Base-by-base conservation (phyloP, 2,329 filamentous ascomycete genomes). In the Diaporthe eres region DNA sequence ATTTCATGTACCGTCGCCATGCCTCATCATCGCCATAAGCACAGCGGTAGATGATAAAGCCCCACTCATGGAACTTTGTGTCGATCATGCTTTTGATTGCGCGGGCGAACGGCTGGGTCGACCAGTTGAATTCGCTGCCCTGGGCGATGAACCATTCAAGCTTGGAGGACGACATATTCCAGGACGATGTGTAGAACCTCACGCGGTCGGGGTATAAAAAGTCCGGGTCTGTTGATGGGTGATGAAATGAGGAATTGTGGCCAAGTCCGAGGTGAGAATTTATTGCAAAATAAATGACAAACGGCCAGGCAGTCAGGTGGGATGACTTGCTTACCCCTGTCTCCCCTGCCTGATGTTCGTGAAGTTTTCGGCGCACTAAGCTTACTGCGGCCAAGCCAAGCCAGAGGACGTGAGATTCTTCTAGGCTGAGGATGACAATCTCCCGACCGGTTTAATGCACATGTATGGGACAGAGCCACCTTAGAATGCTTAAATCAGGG, bases 81-180 rank as follows among this genome's bases (percentile, higher is more conserved):
- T 49, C n/a, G 15, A 65, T 65, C 61, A 65, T 65, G 25, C 61
- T 28, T 6, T 19, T 49, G 13, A 31, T 28, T 65, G 61, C 49
- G 25, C 15, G 15, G 42, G 61, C 42, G 17, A 65, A 65, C 9
- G 39, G 39, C 61, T 65, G 61, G n/a, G 1, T 22, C 9, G 42
- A 65, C 61, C 61, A 65, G 25, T 31, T 65, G 42, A 49, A 47
- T 1, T 42, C 12, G 22, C 10, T 22, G 25, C 61, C 61, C 25
- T 49, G 39, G n/a, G 39, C 61, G 2, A 65, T 65, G 61, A 65
- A 65, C 61, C 61, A 65, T 47, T 65, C 61, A 13, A 65, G 42
- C n/a, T 25, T 63, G 58, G 58, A 44, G 4, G 58, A 63, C 15
- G 13, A 44, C 58, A 63, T 63, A 4, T 58, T 8, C 22, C 28